Evolutionary conservation across 495 filamentous ascomycete genomes (phyloP), one percentile per base, ranked within the genome.

Genomic region (Bombardia bombarda): DNA sequence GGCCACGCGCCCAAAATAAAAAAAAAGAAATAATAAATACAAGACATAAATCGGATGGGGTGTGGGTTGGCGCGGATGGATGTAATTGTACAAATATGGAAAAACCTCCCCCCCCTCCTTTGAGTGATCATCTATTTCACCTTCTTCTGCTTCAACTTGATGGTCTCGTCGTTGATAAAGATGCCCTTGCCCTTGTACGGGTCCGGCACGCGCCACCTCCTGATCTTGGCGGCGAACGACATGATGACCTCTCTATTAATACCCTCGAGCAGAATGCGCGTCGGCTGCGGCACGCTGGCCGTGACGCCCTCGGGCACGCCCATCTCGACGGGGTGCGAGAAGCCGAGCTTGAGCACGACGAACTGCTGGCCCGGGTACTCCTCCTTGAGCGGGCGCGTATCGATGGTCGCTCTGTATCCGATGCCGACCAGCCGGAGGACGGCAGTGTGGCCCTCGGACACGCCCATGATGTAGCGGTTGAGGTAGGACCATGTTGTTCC

Each of bases 181-280:
- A 98, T 96, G 57, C 92, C 92, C 79, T 98, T 96, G 41, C 92
- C 92, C 80, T 98, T 98, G 67, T 97, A 98, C 38, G 93, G 92
- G 66, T 98, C 92, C 30, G 92, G 92, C 47, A 70, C 73, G 63
- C 93, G 80, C 92, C 92, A 98, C 56, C 67, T 76, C 44, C 87
- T 69, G 46, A 98, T 90, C 57, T 79, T 73, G 2, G 93, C 90
- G 18, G 92, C 93, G 60, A 96, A 95, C 49, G 84, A 75, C 68
- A 86, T 90, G 47, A 98, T 80, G 32, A 81, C 71, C 51, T 89
- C 77, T 68, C 86, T 90, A 61, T 97, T 79, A 13, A 78, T 68
- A 19, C 92, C 86, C 69, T 98, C 88, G 36, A 98, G 67, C 44
- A 98, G 63, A 41, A 98, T 90, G 44, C 90, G 76, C 10, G 92